These are phyloP conservation scores for Meyerozyma elateridarum DNA, from an alignment of 1,139 yeast species.

Conservation along the genomic window DNA sequence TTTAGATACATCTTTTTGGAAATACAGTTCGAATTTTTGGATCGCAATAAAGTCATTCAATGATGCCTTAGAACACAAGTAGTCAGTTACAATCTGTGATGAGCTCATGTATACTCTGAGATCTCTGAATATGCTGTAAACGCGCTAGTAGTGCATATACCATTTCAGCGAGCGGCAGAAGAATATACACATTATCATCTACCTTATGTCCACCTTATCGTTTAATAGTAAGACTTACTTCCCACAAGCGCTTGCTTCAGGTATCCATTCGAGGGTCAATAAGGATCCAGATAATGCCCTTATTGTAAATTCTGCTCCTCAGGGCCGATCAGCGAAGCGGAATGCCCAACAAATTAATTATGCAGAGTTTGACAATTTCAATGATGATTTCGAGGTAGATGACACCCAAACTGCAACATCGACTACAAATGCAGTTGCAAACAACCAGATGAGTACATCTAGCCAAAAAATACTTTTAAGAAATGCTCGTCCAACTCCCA, in stretches of 20 bases:
- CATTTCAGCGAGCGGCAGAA: too few species aligned
- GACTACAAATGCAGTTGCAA: slow-evolving; percentile 16
- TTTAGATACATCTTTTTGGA: too few species aligned
- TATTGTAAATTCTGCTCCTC: slow-evolving; percentile 62
- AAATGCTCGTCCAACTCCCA: slow-evolving; percentile 32
- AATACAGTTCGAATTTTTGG: too few species aligned
- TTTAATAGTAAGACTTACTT: slow-evolving; percentile 22
- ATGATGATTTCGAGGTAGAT: slow-evolving; percentile 67
- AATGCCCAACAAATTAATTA: slow-evolving; percentile 71
- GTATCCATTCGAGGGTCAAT: slow-evolving; percentile 60
- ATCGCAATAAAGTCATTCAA: too few species aligned
- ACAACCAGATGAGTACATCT: slow-evolving; percentile 22
- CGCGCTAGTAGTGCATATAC: too few species aligned
- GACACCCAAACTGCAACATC: slow-evolving; percentile 37
- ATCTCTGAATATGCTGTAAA: too few species aligned
- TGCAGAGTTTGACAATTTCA: slow-evolving; percentile 61
- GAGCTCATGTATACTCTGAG: too few species aligned
- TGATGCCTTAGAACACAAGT: not conserved
- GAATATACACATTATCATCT: not conserved
- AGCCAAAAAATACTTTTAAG: slow-evolving; percentile 29
- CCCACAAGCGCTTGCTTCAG: slow-evolving; percentile 76
- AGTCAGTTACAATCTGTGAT: slow-evolving; percentile 1
- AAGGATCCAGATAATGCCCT: slow-evolving; percentile 59
- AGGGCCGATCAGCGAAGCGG: slow-evolving; percentile 74
- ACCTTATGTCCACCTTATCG: slow-evolving; percentile 1